A percentile compares a stretch with the other conserved stretches of the same genome.
phyloP scores from a whole-genome alignment of 2,329 filamentous ascomycete species.

The Capronia americana region DNA sequence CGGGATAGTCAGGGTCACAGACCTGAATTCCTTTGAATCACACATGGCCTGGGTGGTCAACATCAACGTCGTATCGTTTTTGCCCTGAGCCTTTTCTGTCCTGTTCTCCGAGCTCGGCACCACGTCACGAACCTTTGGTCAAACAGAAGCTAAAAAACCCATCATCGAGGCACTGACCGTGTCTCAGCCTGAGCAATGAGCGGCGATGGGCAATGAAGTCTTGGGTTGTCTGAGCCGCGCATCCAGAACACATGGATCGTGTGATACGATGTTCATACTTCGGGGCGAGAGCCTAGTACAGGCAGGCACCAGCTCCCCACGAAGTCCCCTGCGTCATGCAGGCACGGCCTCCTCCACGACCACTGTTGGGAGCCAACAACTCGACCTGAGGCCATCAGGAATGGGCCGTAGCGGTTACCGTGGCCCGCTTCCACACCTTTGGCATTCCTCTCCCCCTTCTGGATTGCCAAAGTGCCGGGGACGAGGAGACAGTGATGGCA shows the following conservation, averaged over 20 bases:
- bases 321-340: conserved; percentile 28
- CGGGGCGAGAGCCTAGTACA: conserved; percentile 3
- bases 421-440: conserved; percentile 2
- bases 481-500: not conserved
- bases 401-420: conserved; percentile 15
- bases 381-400: conserved; percentile 1
- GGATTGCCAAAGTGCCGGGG: not conserved
- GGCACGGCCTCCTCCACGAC: conserved; percentile 17
- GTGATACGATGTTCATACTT: conserved; percentile 6
- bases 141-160: not conserved
- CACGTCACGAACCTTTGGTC: not conserved
- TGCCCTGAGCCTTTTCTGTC: not conserved
- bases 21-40: not conserved
- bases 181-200: conserved; percentile 8
- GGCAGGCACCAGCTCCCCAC: conserved; percentile 5
- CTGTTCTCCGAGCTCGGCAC: conserved; percentile 7
- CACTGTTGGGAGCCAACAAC: conserved; percentile 13
- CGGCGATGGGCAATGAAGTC: not conserved
- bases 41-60: not conserved
- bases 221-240: conserved; percentile 9
- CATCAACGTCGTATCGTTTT: not conserved
- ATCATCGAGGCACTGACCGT: not conserved
- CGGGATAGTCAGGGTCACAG: not conserved
- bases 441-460: not conserved
- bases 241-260: conserved; percentile 11